Percentiles rank a stretch among this genome's conserved stretches.
Conservation (phyloP, 2,329 filamentous ascomycete genomes). For the Aspergillus terreus region DNA sequence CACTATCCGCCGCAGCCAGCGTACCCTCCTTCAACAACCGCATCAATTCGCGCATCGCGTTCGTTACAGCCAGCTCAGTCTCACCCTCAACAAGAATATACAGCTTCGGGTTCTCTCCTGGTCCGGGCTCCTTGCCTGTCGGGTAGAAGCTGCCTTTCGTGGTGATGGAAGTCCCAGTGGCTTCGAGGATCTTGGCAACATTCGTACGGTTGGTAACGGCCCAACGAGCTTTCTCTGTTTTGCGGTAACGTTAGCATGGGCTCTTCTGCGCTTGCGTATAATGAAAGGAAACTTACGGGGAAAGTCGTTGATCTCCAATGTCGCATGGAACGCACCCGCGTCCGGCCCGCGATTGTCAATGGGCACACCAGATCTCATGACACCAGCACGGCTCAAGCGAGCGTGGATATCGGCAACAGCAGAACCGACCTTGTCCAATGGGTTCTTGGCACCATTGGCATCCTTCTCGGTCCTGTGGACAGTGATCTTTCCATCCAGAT, state of each 20-base stretch:
- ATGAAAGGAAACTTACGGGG: constrained; percentile 55
- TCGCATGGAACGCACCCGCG: constrained; percentile 93
- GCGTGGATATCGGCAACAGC: constrained; percentile 88
- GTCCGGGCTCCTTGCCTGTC: constrained; percentile 71
- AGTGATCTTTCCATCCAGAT: constrained; percentile 66
- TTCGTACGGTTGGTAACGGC: constrained; percentile 98
- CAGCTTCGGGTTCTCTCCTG: constrained; percentile 80
- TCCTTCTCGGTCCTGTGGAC: constrained; percentile 67
- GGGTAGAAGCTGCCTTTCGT: constrained; percentile 93
- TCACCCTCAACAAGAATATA: constrained; percentile 98
- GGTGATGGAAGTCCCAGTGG: constrained; percentile 92
- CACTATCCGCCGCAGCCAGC: constrained; percentile 81
- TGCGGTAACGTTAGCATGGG: constrained; percentile 8
- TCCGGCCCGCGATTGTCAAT: constrained; percentile 99
- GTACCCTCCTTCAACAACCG: constrained; percentile 86
- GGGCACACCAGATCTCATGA: constrained; percentile 85
- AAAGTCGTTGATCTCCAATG: constrained; percentile 98
- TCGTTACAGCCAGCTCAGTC: constrained; percentile 85
- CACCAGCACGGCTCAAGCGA: constrained; percentile 82
- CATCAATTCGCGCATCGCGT: constrained; percentile 86
- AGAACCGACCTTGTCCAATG: constrained; percentile 82
- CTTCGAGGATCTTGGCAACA: constrained; percentile 94
- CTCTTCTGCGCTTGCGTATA: neutral
- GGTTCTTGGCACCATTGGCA: constrained; percentile 52
- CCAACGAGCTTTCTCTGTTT: constrained; percentile 84